Conservation (phyloP, 148 eudicot species). For the Pouteria glomerata region DNA sequence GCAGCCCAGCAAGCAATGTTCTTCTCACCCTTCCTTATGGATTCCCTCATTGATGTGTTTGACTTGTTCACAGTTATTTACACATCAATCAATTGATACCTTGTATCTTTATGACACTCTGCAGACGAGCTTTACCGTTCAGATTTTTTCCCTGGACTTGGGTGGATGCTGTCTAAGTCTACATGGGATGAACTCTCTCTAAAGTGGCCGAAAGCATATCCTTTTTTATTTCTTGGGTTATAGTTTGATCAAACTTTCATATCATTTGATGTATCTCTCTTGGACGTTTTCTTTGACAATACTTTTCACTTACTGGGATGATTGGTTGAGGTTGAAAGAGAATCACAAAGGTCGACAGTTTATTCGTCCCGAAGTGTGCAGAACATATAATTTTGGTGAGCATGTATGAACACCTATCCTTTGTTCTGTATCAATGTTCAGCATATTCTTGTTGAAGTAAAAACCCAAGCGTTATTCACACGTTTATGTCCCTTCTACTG, state of each 20-base stretch:
- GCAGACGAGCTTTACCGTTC: slow-evolving; percentile 95
- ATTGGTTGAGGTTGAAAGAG: slow-evolving; percentile 94
- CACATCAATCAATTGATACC: no score
- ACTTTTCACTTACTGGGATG: slow-evolving; percentile 92
- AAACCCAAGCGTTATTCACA: background rate
- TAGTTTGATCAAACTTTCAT: background rate
- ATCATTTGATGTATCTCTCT: slow-evolving; percentile 7
- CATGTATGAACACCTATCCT: slow-evolving; percentile 60
- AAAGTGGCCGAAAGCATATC: slow-evolving; percentile 99
- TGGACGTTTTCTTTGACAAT: slow-evolving; percentile 49
- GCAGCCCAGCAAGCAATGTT: background rate
- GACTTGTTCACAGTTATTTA: no score
- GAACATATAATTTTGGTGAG: slow-evolving; percentile 98
- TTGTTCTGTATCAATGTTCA: background rate
- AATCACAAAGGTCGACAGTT: slow-evolving; percentile 92
- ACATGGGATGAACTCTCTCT: slow-evolving; percentile 97
- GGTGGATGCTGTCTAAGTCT: slow-evolving; percentile 89
- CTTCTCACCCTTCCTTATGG: background rate
- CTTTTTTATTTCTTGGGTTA: slow-evolving; percentile 38
- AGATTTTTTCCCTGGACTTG: slow-evolving; percentile 99
- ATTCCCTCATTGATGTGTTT: background rate
- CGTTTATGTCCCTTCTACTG: no score
- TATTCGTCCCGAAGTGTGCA: slow-evolving; percentile 95
- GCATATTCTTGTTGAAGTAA: background rate
- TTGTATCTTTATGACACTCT: slow-evolving; percentile 16